phyloP scores from a whole-genome alignment of 2,329 filamentous ascomycete genomes.

The Pseudocercospora cruenta region DNA sequence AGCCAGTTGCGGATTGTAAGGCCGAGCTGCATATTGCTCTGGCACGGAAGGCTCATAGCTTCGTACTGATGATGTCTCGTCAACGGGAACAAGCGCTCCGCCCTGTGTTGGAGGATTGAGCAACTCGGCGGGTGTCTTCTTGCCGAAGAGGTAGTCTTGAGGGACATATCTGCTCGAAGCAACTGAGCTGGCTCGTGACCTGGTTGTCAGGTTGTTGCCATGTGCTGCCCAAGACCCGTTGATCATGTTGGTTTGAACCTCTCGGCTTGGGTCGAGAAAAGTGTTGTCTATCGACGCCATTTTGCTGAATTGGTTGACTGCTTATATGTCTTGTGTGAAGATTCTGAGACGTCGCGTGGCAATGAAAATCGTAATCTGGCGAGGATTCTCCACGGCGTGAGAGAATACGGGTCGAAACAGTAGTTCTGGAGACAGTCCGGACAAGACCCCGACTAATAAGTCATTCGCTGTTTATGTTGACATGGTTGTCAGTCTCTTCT shows the following conservation, averaged over 20 bases:
- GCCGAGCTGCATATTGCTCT: neutral
- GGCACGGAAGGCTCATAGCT: slow-evolving; percentile 1
- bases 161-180: slow-evolving; percentile 19
- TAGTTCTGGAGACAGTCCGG: neutral
- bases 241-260: neutral
- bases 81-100: neutral
- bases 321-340: slow-evolving; percentile 4
- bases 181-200: slow-evolving; percentile 15
- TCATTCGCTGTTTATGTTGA: slow-evolving; percentile 4
- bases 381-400: slow-evolving; percentile 1
- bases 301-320: neutral
- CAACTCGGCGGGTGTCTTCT: neutral
- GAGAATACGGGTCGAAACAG: neutral
- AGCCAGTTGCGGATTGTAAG: neutral
- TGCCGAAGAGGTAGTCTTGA: neutral
- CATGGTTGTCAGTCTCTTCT: neutral
- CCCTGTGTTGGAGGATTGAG: neutral
- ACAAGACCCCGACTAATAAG: neutral
- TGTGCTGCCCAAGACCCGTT: neutral
- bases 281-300: neutral
- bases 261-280: neutral
- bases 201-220: neutral
- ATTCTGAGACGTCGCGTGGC: neutral
- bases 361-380: neutral
- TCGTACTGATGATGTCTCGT: neutral